Base-by-base conservation (phyloP, 495 filamentous ascomycete species). In the Podospora didyma region DNA sequence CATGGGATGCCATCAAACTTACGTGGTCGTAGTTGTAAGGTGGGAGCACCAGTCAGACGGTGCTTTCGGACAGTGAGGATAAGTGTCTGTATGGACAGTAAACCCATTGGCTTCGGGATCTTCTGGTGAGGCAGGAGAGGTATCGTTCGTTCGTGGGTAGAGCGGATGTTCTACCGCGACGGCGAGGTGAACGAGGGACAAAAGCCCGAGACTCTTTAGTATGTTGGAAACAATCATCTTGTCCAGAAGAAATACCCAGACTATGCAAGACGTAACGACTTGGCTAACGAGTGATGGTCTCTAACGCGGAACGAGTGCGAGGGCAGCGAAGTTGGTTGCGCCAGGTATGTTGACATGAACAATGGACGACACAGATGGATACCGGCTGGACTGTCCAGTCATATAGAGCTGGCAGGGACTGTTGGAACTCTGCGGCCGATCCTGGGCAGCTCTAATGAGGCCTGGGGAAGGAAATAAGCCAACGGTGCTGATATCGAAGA, bases 181-280 rank as follows among this genome's bases (percentile, higher is more conserved):
- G 20, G 53, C 64, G 35, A 61, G 9, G 16, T 53, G 59, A 47
- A 55, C 57, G 52, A 69, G 61, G 49, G 59, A 63, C 56, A 69
- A 28, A 14, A 62, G 54, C 54, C 64, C 67, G 14, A 66, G 54
- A 42, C 57, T 50, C 28, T 57, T 53, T 19, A 69, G 14, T 20
- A 69, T 60, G 62, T 56, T 66, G 56, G 58, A 42, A 34, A 69
- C 53, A 63, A 62, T 60, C 67, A 69, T 69, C 10, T 19, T 65
- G 42, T 42, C 21, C 22, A 37, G 46, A 19, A 45, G 42, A 59
- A 24, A 34, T 50, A 41, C 39, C 57, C 51, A 28, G 11, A 31
- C 51, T 39, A 58, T 47, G 56, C 35, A 44, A 46, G 57, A 46
- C 45, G 51, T 26, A 52, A 49, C 28, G n/a, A 34, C 6, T 48